Percentiles rank a stretch among this genome's conserved stretches.
Conservation (phyloP, 768 basidiomycete species). For the Rhizopogon rudus region DNA sequence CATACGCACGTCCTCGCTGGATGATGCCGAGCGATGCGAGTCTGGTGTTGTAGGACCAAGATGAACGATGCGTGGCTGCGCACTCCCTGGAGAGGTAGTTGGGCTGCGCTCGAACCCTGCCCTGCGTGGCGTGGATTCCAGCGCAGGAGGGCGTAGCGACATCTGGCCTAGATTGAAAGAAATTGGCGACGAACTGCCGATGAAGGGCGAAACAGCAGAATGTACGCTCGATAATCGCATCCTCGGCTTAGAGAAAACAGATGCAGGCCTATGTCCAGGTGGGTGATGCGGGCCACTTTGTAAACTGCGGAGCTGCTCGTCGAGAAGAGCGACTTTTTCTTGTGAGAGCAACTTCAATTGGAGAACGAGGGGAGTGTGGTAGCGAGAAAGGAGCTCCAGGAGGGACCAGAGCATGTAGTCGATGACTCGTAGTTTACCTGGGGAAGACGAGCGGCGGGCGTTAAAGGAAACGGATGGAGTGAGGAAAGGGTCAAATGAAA, state of each 20-base stretch:
- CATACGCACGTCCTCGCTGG: background rate
- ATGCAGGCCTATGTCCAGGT: slow-evolving; percentile 39
- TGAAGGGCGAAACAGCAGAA: slow-evolving; percentile 36
- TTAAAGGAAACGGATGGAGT: background rate
- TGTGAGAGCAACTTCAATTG: slow-evolving; percentile 64
- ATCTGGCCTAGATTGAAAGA: background rate
- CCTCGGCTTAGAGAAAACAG: slow-evolving; percentile 55
- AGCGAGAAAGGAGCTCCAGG: slow-evolving; percentile 59
- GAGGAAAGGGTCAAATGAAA: slow-evolving; percentile 11
- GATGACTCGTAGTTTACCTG: slow-evolving; percentile 47
- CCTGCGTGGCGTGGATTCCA: slow-evolving; percentile 31
- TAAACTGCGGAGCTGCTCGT: slow-evolving; percentile 42
- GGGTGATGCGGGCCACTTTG: slow-evolving; percentile 22
- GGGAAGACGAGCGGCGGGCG: slow-evolving; percentile 10
- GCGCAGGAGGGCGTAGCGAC: slow-evolving; percentile 18
- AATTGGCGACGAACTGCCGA: slow-evolving; percentile 28
- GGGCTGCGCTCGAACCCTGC: slow-evolving; percentile 39
- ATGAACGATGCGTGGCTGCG: slow-evolving; percentile 52
- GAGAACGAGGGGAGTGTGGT: slow-evolving; percentile 55
- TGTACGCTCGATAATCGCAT: slow-evolving; percentile 33
- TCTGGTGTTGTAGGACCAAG: slow-evolving; percentile 44
- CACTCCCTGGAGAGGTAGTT: slow-evolving; percentile 32
- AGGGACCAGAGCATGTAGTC: slow-evolving; percentile 75
- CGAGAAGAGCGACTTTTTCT: slow-evolving; percentile 54
- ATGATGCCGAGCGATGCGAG: slow-evolving; percentile 1